Evolutionary conservation across 2,329 filamentous ascomycete species (phyloP), one percentile per base, ranked within the genome.

Genomic region (Colletotrichum sp.): DNA sequence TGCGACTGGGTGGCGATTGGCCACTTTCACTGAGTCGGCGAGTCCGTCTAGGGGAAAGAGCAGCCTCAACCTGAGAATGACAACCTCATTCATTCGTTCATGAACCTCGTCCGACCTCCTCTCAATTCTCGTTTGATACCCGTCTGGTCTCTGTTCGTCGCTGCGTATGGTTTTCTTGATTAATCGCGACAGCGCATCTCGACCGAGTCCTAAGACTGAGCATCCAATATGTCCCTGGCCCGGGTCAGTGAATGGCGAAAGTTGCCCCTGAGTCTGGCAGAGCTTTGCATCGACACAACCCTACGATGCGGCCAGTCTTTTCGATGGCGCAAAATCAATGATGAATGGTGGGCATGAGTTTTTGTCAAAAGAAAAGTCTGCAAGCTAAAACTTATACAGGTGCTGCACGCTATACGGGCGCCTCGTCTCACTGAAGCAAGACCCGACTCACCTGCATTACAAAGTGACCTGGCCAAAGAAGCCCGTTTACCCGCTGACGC

Each of bases 221-320:
- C 10, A 34, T 24, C 24, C 77, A 67, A 15, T 60, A 86, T 86
- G 84, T 82, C 87, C 60, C 72, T 85, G 65, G 84, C 84, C 65
- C 89, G 89, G 34, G 88, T 92, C n/a, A 89, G 93, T 18, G 94
- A 95, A 83, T 99, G 97, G 97, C 92, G 92, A 78, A 98, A 95
- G 87, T 87, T 99, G 79, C 96, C 97, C 28, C 88, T 98, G 55
- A 94, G 90, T 76, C 87, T 98, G 39, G 91, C 93, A 6, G 97
- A 99, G 83, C 91, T 99, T 6, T 98, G 95, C 83, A 96, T 99
- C 79, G 95, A 98, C 81, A 99, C 96, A 0, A 98, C 96, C 0
- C 88, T 99, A 39, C 93, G 96, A 77, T 99, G 97, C 83, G 97
- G 97, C 5, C 97, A 99, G 84, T 98, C 96, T 1, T 99, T 99